phyloP scores from a whole-genome alignment of 2,329 filamentous ascomycete species.

The Thielaviopsis euricoi region DNA sequence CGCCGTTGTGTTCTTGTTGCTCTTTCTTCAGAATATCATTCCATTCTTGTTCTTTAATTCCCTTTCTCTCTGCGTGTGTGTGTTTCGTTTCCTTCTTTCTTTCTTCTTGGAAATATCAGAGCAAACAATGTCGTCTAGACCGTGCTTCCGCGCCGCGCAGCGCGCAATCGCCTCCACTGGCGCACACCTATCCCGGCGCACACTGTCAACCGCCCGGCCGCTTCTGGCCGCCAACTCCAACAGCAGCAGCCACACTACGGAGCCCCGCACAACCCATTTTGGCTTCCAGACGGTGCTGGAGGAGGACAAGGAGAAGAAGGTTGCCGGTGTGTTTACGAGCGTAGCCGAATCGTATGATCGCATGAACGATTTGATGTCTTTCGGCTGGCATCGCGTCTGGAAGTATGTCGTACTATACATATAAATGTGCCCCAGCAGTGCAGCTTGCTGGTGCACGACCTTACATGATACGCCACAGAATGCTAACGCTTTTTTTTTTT shows the following conservation, averaged over 20 bases:
- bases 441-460: no score
- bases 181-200: conserved; percentile 7
- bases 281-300: conserved; percentile 77
- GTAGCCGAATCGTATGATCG: conserved; percentile 89
- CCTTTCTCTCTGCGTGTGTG: no score
- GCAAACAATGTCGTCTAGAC: conserved; percentile 6
- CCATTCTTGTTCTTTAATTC: no score
- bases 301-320: conserved; percentile 52
- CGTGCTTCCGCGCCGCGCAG: conserved; percentile 8
- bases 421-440: no score
- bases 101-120: not conserved
- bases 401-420: conserved; percentile 33
- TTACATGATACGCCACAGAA: not conserved
- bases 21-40: no score
- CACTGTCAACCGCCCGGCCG: conserved; percentile 9
- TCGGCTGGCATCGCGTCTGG: conserved; percentile 93
- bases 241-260: not conserved
- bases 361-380: conserved; percentile 99
- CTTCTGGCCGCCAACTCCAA: conserved; percentile 12
- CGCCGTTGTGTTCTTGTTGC: no score
- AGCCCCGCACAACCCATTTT: conserved; percentile 51
- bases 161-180: conserved; percentile 3
- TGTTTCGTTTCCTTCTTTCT: no score
- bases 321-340: conserved; percentile 82
- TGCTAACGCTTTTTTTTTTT: not conserved